These are phyloP conservation scores for Akanthomyces muscarius DNA, from an alignment of 2,329 filamentous ascomycete genomes.

Conservation along the genomic window DNA sequence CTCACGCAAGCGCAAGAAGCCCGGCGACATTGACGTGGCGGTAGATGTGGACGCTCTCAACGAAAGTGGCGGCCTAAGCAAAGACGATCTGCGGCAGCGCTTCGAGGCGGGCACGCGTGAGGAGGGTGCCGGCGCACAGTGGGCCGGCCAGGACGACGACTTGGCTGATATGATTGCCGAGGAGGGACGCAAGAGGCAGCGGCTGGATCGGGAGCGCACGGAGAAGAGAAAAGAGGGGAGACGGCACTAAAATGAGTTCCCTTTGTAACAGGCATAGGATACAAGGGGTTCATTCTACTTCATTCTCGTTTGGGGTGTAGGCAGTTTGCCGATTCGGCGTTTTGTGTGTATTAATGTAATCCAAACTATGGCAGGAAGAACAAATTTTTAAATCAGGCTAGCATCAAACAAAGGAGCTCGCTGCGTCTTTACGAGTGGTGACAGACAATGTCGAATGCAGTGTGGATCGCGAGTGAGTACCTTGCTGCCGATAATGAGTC, in stretches of 20 bases:
- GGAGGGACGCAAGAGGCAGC: constrained; percentile 85
- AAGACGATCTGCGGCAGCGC: constrained; percentile 73
- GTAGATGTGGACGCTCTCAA: constrained; percentile 80
- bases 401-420: not conserved
- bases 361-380: not conserved
- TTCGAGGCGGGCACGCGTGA: constrained; percentile 71
- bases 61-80: constrained; percentile 71
- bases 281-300: not conserved
- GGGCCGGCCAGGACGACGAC: constrained; percentile 73
- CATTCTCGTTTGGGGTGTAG: constrained; percentile 4
- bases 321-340: constrained; percentile 4
- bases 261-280: not conserved
- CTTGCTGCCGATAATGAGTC: too few relatives aligned
- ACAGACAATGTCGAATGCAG: not conserved
- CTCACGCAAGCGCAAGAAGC: constrained; percentile 84
- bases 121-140: constrained; percentile 64
- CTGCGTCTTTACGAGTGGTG: not conserved
- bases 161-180: constrained; percentile 93
- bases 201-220: constrained; percentile 76
- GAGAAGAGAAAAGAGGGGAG: constrained; percentile 55
- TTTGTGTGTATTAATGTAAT: constrained; percentile 11
- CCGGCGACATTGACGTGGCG: constrained; percentile 88
- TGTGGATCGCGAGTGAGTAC: not conserved
- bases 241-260: not conserved
- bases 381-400: not conserved